Conservation (phyloP, 495 filamentous ascomycete genomes). For the Extremus antarcticus region DNA sequence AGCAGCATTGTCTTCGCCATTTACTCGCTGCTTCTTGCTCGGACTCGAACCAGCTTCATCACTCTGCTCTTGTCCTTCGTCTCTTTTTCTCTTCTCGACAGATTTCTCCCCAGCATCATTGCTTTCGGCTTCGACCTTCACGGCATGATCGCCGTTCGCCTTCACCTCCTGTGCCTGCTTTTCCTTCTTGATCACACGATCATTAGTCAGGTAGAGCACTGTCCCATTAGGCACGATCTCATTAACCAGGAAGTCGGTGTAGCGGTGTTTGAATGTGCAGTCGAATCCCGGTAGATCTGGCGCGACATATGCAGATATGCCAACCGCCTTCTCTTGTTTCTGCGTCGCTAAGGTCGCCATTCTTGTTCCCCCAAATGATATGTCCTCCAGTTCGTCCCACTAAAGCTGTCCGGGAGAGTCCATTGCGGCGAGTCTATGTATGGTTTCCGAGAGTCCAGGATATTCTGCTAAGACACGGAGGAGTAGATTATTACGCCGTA, state of each 20-base stretch:
- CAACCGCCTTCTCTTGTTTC: conserved; percentile 21
- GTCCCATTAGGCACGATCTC: conserved; percentile 72
- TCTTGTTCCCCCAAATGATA: background rate
- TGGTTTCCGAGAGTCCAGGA: no score
- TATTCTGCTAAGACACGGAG: no score
- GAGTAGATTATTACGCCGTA: no score
- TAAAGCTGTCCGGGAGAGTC: no score
- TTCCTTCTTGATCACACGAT: conserved; percentile 8
- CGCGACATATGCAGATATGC: conserved; percentile 27
- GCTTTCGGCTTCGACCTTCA: background rate
- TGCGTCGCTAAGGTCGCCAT: background rate
- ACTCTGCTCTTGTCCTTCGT: no score
- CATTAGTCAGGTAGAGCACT: conserved; percentile 60
- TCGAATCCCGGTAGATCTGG: conserved; percentile 23
- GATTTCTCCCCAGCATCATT: background rate
- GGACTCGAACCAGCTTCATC: background rate
- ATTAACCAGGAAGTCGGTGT: conserved; percentile 91
- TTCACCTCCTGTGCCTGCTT: conserved; percentile 3
- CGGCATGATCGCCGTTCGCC: background rate
- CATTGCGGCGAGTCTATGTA: no score
- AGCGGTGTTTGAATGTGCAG: conserved; percentile 40
- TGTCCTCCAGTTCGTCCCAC: no score
- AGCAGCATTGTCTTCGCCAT: background rate
- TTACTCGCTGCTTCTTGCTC: background rate
- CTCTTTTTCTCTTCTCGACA: no score